These are phyloP conservation scores for Sporisorium reilianum DNA, from an alignment of 1,284 basidiomycete species.

Conservation along the genomic window DNA sequence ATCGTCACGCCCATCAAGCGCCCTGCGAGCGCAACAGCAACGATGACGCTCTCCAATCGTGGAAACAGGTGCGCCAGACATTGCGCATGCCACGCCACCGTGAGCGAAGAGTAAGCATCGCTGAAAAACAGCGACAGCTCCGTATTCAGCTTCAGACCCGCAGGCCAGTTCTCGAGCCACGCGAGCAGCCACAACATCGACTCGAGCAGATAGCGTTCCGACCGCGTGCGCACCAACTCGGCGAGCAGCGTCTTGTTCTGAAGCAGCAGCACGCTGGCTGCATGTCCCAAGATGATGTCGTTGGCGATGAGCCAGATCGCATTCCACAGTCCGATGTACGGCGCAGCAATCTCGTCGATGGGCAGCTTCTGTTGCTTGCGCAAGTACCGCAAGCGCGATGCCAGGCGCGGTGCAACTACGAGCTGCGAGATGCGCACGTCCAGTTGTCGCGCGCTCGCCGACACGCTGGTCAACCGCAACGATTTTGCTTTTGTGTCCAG, in stretches of 20 bases:
- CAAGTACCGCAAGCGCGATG: conserved; percentile 20
- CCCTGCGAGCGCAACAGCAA: conserved; percentile 74
- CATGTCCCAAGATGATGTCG: conserved; percentile 84
- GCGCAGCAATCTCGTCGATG: conserved; percentile 29
- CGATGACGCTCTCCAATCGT: conserved; percentile 63
- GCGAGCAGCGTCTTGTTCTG: conserved; percentile 26
- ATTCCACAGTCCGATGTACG: conserved; percentile 81
- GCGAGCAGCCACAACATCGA: conserved; percentile 70
- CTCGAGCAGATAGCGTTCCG: conserved; percentile 24
- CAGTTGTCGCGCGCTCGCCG: conserved; percentile 69
- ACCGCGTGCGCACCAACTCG: not conserved
- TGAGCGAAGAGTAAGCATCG: conserved; percentile 75
- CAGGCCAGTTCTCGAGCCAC: conserved; percentile 96
- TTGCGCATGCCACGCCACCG: conserved; percentile 27
- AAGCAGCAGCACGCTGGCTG: conserved; percentile 73
- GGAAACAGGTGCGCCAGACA: conserved; percentile 19
- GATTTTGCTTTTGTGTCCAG: conserved; percentile 5
- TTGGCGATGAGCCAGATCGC: conserved; percentile 90
- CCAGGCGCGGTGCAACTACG: conserved; percentile 68
- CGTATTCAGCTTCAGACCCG: conserved; percentile 93
- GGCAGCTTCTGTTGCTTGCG: conserved; percentile 25
- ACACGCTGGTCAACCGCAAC: conserved; percentile 15
- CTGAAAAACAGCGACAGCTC: conserved; percentile 87
- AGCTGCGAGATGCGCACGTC: conserved; percentile 69
- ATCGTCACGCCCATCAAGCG: conserved; percentile 77